These are phyloP conservation scores for Tephrocybe sp. DNA, from an alignment of 768 basidiomycete genomes.

Conservation along the genomic window DNA sequence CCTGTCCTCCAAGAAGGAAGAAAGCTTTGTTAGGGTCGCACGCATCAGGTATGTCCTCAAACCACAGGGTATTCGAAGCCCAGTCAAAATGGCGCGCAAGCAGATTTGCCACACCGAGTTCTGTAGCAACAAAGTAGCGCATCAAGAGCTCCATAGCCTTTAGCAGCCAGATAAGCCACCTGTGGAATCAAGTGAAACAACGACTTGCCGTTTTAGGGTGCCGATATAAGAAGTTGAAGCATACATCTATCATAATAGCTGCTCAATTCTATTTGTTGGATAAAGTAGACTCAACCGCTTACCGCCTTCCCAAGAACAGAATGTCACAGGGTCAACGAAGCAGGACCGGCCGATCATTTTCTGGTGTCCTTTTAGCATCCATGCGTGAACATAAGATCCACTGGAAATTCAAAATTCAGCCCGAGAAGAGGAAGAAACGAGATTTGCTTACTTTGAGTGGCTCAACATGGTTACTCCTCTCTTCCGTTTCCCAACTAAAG, in stretches of 20 bases:
- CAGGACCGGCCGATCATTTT: slow-evolving; percentile 72
- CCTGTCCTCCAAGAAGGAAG: slow-evolving; percentile 82
- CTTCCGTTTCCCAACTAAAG: slow-evolving; percentile 19
- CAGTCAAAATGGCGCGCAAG: slow-evolving; percentile 84
- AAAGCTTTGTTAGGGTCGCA: slow-evolving; percentile 62
- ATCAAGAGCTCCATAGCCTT: slow-evolving; percentile 80
- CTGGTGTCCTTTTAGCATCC: slow-evolving; percentile 83
- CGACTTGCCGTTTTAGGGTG: slow-evolving; percentile 57
- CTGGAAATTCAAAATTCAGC: slow-evolving; percentile 30
- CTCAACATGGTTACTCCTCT: slow-evolving; percentile 77
- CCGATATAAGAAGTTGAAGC: slow-evolving; percentile 88
- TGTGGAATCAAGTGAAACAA: slow-evolving; percentile 11
- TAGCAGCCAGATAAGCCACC: slow-evolving; percentile 3
- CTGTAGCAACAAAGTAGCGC: slow-evolving; percentile 85
- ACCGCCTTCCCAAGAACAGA: slow-evolving; percentile 96
- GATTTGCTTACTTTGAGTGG: slow-evolving; percentile 75
- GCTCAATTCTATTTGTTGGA: background rate
- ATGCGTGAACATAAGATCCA: slow-evolving; percentile 83
- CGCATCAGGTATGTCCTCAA: slow-evolving; percentile 85
- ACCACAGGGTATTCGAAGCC: slow-evolving; percentile 87
- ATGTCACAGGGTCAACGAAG: slow-evolving; percentile 89
- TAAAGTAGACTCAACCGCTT: slow-evolving; percentile 22
- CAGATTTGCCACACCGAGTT: slow-evolving; percentile 85
- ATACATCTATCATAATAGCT: slow-evolving; percentile 59
- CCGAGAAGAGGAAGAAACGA: background rate